Evolutionary conservation across 768 basidiomycete species (phyloP), one percentile per base, ranked within the genome.

Genomic region (Trametes gibbosa): DNA sequence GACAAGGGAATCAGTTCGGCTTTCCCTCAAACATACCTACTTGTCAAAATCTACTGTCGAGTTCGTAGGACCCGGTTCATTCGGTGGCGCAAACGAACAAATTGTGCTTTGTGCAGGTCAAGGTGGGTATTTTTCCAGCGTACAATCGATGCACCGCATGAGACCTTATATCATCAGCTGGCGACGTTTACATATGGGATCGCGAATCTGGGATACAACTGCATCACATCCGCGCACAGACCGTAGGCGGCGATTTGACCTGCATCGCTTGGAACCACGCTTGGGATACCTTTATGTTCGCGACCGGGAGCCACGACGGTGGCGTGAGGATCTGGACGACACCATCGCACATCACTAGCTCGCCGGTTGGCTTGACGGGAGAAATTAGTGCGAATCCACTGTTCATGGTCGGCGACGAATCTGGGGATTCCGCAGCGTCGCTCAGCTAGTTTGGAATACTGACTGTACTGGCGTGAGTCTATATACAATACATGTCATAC

Each of bases 181-280:
- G 91, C 5, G 88, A 91, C 65, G 85, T 93, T 13, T 86, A 90
- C 67, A 89, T 92, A 13, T 93, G 91, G 91, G 91, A 93, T 66
- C 83, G 85, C 59, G 89, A 92, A 72, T 87, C 87, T 12, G 91
- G 82, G 5, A 79, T 83, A 8, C 74, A 90, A 1, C 76, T 93
- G 2, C 89, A 90, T 61, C 81, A 85, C 62, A 79, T 93, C 63
- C 83, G 81, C 14, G 80, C 84, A 27, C 86, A 85, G 67, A 65
- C 63, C 21, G 51, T 66, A 3, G 87, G 86, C 24, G 76, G 75
- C 5, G 89, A 91, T 67, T 68, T 92, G 58, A 92, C 91, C 9
- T 89, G 87, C 61, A 81, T 92, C 40, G 87, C 88, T 14, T 92
- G 90, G 89, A 92, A 90, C 67, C 82, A 81, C 57, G 80, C 80